Conservation (phyloP, 2,329 filamentous ascomycete genomes). For the Macrophomina phaseolina region DNA sequence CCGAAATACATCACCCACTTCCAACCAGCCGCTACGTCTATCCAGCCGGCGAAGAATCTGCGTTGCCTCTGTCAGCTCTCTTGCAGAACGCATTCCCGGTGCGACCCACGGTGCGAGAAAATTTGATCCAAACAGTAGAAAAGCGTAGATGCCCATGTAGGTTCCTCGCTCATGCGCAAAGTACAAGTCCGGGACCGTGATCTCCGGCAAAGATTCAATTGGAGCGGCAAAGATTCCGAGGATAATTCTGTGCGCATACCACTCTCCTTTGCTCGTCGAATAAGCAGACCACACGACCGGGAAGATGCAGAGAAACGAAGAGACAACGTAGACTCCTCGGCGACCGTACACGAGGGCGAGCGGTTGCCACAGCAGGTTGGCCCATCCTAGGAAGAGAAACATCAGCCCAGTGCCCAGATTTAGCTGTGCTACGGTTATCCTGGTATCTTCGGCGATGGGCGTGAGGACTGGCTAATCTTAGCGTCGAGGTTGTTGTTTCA, state of each 20-base stretch:
- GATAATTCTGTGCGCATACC: slow-evolving; percentile 54
- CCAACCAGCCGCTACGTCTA: slow-evolving; percentile 43
- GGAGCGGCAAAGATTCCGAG: slow-evolving; percentile 56
- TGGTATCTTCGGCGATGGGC: slow-evolving; percentile 54
- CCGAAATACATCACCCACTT: slow-evolving; percentile 54
- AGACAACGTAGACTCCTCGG: slow-evolving; percentile 54
- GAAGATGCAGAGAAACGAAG: slow-evolving; percentile 35
- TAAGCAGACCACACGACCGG: slow-evolving; percentile 51
- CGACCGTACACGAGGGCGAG: slow-evolving; percentile 59
- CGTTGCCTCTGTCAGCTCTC: not conserved
- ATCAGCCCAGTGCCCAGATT: slow-evolving; percentile 59
- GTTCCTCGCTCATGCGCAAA: slow-evolving; percentile 42
- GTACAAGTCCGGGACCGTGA: slow-evolving; percentile 51
- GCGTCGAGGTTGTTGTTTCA: not conserved
- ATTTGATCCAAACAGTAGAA: slow-evolving; percentile 41
- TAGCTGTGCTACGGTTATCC: slow-evolving; percentile 52
- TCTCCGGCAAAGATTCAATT: slow-evolving; percentile 55
- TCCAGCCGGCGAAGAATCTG: slow-evolving; percentile 42
- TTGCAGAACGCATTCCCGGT: not conserved
- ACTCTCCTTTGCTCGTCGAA: slow-evolving; percentile 50
- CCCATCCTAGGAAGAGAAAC: slow-evolving; percentile 60
- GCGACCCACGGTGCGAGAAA: slow-evolving; percentile 39
- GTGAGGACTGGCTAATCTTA: slow-evolving; percentile 46
- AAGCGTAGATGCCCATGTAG: slow-evolving; percentile 41
- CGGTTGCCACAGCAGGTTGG: slow-evolving; percentile 59